These are phyloP conservation scores for Pseudogymnoascus sp. DNA, from an alignment of 2,329 filamentous ascomycete species.

Conservation along the genomic window DNA sequence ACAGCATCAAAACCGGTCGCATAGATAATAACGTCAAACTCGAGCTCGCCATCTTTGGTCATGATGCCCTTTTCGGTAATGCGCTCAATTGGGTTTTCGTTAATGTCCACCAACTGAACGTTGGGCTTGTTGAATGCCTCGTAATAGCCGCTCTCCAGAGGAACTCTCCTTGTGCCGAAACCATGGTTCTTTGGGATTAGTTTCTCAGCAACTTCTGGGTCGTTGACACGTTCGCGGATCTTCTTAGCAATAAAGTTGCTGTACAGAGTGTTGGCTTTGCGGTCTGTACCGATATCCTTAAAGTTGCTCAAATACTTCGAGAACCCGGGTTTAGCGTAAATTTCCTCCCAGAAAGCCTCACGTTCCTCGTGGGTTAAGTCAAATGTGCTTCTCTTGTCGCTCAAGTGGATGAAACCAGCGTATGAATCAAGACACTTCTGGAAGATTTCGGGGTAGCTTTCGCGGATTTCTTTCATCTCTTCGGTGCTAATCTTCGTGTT, in stretches of 20 bases:
- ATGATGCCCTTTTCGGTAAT: conserved; percentile 28
- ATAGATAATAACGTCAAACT: conserved; percentile 28
- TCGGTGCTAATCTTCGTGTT: conserved; percentile 23
- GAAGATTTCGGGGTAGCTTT: conserved; percentile 27
- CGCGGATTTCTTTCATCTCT: conserved; percentile 24
- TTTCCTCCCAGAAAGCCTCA: conserved; percentile 23
- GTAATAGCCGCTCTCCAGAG: conserved; percentile 23
- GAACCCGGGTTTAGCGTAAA: conserved; percentile 33
- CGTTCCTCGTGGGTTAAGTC: conserved; percentile 28
- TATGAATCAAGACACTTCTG: conserved; percentile 20
- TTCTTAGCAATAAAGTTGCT: conserved; percentile 28
- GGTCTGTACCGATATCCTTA: conserved; percentile 23
- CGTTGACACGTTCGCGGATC: conserved; percentile 29
- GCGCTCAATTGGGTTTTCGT: conserved; percentile 23
- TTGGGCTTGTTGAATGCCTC: conserved; percentile 27
- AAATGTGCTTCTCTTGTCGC: conserved; percentile 24
- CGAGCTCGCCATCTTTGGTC: conserved; percentile 17
- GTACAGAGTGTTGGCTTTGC: conserved; percentile 24
- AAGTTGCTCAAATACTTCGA: conserved; percentile 27
- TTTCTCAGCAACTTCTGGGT: conserved; percentile 29
- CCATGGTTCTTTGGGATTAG: conserved; percentile 29
- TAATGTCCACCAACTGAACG: conserved; percentile 24
- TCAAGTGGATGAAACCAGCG: conserved; percentile 26
- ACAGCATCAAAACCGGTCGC: conserved; percentile 25
- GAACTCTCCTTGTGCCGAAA: conserved; percentile 19